A percentile compares a stretch with the other conserved stretches of the same genome.
Evolutionary conservation across 345 rosid species (phyloP).

Genomic region (Fremontodendron californicum): DNA sequence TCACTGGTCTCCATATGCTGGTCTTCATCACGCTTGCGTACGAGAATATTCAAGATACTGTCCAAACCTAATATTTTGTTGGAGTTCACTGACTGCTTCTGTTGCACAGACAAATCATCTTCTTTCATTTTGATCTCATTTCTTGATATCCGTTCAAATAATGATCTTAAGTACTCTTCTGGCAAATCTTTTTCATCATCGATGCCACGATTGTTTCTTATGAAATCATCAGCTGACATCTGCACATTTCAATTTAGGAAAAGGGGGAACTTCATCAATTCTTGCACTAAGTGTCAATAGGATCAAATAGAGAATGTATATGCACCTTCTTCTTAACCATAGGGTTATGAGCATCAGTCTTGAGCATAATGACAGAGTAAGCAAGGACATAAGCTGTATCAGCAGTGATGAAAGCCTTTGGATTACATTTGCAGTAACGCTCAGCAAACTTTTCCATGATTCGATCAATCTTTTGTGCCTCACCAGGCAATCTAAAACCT

Average conservation of each 20-base stretch:
- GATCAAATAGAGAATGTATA: constrained; percentile 18
- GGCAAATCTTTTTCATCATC: constrained; percentile 97
- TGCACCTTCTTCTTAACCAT: constrained; percentile 94
- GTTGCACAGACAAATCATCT: constrained; percentile 73
- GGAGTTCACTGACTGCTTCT: constrained; percentile 69
- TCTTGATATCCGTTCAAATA: constrained; percentile 83
- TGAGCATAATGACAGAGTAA: constrained; percentile 93
- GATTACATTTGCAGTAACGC: constrained; percentile 94
- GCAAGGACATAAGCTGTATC: constrained; percentile 99
- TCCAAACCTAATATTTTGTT: constrained; percentile 87
- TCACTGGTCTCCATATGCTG: constrained; percentile 81
- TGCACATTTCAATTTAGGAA: constrained; percentile 38
- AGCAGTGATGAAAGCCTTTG: constrained; percentile 86
- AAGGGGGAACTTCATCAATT: constrained; percentile 21
- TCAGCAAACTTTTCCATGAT: constrained; percentile 99
- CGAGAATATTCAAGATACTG: constrained; percentile 85
- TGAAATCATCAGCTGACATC: constrained; percentile 99
- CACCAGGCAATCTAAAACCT: constrained; percentile 98
- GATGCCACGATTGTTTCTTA: constrained; percentile 94
- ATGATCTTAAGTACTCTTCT: constrained; percentile 82
- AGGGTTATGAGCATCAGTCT: constrained; percentile 98
- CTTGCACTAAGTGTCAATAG: constrained; percentile 21
- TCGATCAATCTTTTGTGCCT: constrained; percentile 98
- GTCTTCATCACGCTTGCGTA: constrained; percentile 85
- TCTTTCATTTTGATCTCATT: constrained; percentile 98